A percentile compares a stretch with the other conserved stretches of the same genome.
phyloP scores from a whole-genome alignment of 164 flowering plant species.

The Brasenia schreberi region DNA sequence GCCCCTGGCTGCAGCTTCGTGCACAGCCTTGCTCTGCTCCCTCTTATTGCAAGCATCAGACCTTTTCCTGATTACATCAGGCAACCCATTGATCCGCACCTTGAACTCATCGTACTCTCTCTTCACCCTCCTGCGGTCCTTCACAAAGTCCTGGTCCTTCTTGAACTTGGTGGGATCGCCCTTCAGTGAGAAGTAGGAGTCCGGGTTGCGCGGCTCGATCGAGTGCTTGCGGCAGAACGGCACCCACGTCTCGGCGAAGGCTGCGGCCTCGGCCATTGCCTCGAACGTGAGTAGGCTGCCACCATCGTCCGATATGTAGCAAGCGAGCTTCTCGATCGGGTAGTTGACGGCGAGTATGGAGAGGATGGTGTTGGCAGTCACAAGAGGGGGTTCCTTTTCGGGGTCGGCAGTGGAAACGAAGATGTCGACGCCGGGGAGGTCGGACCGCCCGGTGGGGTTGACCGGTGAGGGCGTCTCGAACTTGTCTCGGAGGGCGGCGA shows the following conservation, averaged over 20 bases:
- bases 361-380: conserved; percentile 51
- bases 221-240: conserved; percentile 71
- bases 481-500: conserved; percentile 61
- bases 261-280: conserved; percentile 58
- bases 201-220: conserved; percentile 74
- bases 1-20: conserved; percentile 7
- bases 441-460: conserved; percentile 66
- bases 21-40: conserved; percentile 31
- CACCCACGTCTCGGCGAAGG: conserved; percentile 55
- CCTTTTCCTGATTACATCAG: conserved; percentile 40
- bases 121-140: conserved; percentile 67
- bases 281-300: conserved; percentile 55
- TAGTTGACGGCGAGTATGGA: conserved; percentile 49
- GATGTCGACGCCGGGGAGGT: conserved; percentile 78
- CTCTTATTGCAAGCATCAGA: conserved; percentile 29
- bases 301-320: conserved; percentile 66
- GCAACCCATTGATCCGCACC: conserved; percentile 69
- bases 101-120: conserved; percentile 82
- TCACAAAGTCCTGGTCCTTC: conserved; percentile 55
- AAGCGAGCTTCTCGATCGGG: conserved; percentile 53
- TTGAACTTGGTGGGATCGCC: conserved; percentile 64
- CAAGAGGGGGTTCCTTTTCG: conserved; percentile 64
- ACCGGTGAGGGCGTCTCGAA: conserved; percentile 47
- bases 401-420: conserved; percentile 93
- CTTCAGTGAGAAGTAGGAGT: conserved; percentile 43